Evolutionary conservation across 208 protist genomes (phyloP).

Genomic region (Leishmania mexicana): DNA sequence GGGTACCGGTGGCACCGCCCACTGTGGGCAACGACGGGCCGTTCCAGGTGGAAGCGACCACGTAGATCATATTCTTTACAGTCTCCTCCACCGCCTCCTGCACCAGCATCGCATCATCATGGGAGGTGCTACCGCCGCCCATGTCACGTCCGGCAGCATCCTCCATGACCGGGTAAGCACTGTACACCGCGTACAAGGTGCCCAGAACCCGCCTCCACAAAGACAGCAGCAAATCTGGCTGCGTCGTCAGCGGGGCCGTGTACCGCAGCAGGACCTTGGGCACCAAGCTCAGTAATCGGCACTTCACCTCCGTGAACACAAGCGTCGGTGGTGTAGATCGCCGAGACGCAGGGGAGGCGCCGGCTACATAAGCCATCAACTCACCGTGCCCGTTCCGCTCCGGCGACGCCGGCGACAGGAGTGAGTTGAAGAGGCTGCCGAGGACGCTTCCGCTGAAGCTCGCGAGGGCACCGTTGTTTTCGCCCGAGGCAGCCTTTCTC

Average conservation of each 20-base stretch:
- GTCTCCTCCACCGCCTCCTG: conserved; percentile 85
- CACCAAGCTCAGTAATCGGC: conserved; percentile 67
- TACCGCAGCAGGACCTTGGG: conserved; percentile 79
- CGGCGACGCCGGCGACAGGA: conserved; percentile 10
- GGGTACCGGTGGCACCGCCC: neutral
- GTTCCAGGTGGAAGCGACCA: conserved; percentile 40
- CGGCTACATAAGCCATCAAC: neutral
- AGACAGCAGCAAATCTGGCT: conserved; percentile 40
- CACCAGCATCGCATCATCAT: conserved; percentile 51
- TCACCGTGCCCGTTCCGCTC: conserved; percentile 1
- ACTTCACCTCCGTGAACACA: conserved; percentile 58
- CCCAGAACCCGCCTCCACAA: conserved; percentile 78
- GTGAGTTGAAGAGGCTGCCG: conserved; percentile 19
- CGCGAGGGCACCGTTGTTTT: neutral
- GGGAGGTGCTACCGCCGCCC: neutral
- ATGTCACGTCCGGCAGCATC: neutral
- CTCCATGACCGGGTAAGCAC: conserved; percentile 28
- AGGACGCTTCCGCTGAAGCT: conserved; percentile 8
- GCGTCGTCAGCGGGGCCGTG: conserved; percentile 29
- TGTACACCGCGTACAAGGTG: conserved; percentile 79
- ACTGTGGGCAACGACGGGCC: neutral
- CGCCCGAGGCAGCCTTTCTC: neutral
- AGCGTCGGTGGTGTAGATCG: conserved; percentile 7
- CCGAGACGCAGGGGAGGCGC: neutral
- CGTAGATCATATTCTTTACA: conserved; percentile 89